These are phyloP conservation scores for Diplodia corticola DNA, from an alignment of 2,329 filamentous ascomycete genomes.

Conservation along the genomic window DNA sequence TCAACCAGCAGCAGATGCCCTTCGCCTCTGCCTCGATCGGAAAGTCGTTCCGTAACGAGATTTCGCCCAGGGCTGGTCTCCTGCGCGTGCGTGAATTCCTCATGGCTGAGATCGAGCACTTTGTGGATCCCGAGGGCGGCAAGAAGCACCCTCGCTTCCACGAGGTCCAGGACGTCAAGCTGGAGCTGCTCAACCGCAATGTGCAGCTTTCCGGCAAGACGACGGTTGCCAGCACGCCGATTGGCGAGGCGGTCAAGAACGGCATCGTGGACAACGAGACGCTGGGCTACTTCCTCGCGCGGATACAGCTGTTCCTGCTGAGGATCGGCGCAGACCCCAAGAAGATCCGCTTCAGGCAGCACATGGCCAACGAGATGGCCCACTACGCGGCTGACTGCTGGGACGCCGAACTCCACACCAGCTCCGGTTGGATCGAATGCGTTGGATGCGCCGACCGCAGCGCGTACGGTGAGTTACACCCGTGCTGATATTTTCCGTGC, in stretches of 20 bases:
- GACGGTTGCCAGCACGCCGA: slow-evolving; percentile 67
- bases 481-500: slow-evolving; percentile 72
- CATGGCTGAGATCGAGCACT: slow-evolving; percentile 99
- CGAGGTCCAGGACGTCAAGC: slow-evolving; percentile 79
- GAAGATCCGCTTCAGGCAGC: slow-evolving; percentile 95
- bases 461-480: slow-evolving; percentile 68
- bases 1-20: slow-evolving; percentile 92
- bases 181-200: slow-evolving; percentile 79
- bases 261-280: slow-evolving; percentile 95
- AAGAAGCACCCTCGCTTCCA: slow-evolving; percentile 92
- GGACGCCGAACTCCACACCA: slow-evolving; percentile 91
- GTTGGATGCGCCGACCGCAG: slow-evolving; percentile 95
- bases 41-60: slow-evolving; percentile 98
- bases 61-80: slow-evolving; percentile 88
- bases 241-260: slow-evolving; percentile 81
- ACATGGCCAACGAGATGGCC: slow-evolving; percentile 88
- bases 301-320: slow-evolving; percentile 86
- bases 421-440: slow-evolving; percentile 96
- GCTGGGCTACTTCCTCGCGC: slow-evolving; percentile 92
- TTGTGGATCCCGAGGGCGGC: slow-evolving; percentile 88
- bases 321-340: slow-evolving; percentile 82
- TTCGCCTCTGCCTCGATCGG: slow-evolving; percentile 97
- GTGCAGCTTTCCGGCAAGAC: slow-evolving; percentile 88
- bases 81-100: slow-evolving; percentile 94
- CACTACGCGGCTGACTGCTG: slow-evolving; percentile 98